Percentiles rank a stretch among this genome's conserved stretches.
These are phyloP conservation scores for Mariannaea sp. DNA, from an alignment of 2,329 filamentous ascomycete genomes.

Conservation along the genomic window DNA sequence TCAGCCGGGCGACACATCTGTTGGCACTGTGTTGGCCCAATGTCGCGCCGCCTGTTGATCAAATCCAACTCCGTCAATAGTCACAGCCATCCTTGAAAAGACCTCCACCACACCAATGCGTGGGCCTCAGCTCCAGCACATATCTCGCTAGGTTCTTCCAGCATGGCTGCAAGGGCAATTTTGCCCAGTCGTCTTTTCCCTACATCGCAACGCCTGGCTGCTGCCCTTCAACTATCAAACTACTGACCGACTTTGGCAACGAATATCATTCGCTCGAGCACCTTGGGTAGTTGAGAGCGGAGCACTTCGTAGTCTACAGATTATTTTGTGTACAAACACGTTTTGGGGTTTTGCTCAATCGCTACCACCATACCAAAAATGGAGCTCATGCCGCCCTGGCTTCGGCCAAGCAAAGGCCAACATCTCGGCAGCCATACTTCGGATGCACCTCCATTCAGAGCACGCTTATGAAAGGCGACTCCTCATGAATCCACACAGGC, in stretches of 20 bases:
- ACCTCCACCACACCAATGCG: too few species aligned
- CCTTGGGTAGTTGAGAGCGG: too few species aligned
- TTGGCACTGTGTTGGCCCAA: slow-evolving; percentile 18
- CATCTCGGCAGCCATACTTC: slow-evolving; percentile 1
- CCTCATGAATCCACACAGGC: slow-evolving; percentile 17
- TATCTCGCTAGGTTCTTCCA: too few species aligned
- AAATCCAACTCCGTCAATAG: too few species aligned
- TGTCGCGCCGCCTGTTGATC: not conserved
- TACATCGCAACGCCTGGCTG: slow-evolving; percentile 2
- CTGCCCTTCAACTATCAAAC: slow-evolving; percentile 9
- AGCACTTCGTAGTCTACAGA: too few species aligned
- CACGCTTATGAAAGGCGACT: too few species aligned
- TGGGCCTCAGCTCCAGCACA: slow-evolving; percentile 17
- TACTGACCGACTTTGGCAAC: slow-evolving; percentile 1
- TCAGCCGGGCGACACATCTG: slow-evolving; percentile 7
- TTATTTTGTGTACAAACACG: too few species aligned
- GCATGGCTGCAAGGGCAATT: too few species aligned
- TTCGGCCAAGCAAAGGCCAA: slow-evolving; percentile 1
- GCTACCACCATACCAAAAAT: not conserved
- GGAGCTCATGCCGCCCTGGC: not conserved
- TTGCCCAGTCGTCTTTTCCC: too few species aligned
- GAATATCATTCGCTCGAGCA: not conserved
- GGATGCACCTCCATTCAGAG: too few species aligned
- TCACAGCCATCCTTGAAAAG: too few species aligned
- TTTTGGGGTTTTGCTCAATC: too few species aligned